Evolutionary conservation across 257 asterid genomes (phyloP).

Genomic region (Forsythia suspensa): DNA sequence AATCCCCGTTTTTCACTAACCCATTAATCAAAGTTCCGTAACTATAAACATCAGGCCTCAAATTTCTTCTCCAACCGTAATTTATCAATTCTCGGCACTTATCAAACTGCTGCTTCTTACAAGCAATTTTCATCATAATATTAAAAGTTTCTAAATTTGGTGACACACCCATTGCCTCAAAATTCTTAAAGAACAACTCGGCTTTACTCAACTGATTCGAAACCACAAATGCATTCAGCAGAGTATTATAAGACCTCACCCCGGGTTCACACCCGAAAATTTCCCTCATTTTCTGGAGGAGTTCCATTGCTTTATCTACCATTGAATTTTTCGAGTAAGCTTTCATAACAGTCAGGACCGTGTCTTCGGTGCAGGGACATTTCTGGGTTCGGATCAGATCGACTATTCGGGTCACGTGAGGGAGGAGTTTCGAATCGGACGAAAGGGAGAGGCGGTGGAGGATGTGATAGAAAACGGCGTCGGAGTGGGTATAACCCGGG

Average conservation of each 20-base stretch:
- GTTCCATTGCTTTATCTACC: conserved; percentile 63
- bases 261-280: conserved; percentile 74
- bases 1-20: conserved; percentile 54
- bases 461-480: conserved; percentile 63
- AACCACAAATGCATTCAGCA: conserved; percentile 73
- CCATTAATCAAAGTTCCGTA: conserved; percentile 79
- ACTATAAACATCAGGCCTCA: conserved; percentile 68
- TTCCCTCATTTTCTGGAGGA: conserved; percentile 67
- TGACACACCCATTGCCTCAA: conserved; percentile 57
- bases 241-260: conserved; percentile 67
- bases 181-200: conserved; percentile 61
- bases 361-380: conserved; percentile 65
- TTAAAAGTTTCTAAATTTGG: conserved; percentile 74
- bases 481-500: conserved; percentile 52
- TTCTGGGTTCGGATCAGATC: conserved; percentile 52
- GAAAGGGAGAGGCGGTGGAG: conserved; percentile 75
- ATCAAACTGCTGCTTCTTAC: conserved; percentile 53
- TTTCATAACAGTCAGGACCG: conserved; percentile 61
- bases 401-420: conserved; percentile 44
- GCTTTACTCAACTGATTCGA: conserved; percentile 65
- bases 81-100: conserved; percentile 50
- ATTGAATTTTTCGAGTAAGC: conserved; percentile 51
- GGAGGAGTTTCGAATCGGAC: conserved; percentile 38
- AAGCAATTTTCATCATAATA: conserved; percentile 61
- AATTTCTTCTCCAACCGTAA: conserved; percentile 46